These are phyloP conservation scores for Populus simonii DNA, from an alignment of 345 rosid species.

Conservation along the genomic window DNA sequence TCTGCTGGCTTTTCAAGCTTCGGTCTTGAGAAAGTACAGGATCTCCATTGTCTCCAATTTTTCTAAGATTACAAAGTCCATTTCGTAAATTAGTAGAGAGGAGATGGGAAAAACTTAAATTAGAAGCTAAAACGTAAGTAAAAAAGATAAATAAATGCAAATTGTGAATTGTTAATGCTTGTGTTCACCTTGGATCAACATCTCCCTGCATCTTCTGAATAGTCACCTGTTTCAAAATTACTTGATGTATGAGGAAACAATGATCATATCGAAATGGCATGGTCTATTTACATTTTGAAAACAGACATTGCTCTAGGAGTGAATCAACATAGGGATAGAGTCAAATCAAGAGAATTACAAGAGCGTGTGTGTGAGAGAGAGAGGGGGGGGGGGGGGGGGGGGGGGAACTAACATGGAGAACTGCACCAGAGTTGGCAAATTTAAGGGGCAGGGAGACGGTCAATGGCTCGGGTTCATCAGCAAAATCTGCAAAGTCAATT, in stretches of 20 bases:
- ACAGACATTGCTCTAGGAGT: background rate
- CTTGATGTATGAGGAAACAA: slow-evolving; percentile 6
- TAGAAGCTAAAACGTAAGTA: slow-evolving; percentile 4
- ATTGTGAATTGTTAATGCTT: background rate
- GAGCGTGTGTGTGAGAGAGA: background rate
- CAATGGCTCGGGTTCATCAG: slow-evolving; percentile 24
- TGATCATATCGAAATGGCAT: background rate
- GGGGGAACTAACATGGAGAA: slow-evolving; percentile 24
- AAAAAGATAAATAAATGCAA: slow-evolving; percentile 2
- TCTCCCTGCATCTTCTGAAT: slow-evolving; percentile 27
- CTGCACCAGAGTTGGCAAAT: slow-evolving; percentile 33
- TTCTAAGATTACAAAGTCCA: slow-evolving; percentile 18
- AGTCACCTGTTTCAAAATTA: slow-evolving; percentile 23
- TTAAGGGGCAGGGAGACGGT: slow-evolving; percentile 34
- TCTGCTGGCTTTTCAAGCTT: slow-evolving; percentile 50
- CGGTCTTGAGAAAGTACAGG: slow-evolving; percentile 36
- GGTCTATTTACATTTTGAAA: background rate
- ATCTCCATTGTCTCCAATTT: slow-evolving; percentile 47
- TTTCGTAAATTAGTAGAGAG: background rate
- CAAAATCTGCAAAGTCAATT: slow-evolving; percentile 35
- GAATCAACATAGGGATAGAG: background rate
- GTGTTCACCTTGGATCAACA: slow-evolving; percentile 22
- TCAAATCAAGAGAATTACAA: background rate
- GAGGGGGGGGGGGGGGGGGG: background rate
- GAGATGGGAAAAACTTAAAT: background rate